phyloP scores from a whole-genome alignment of 352 stramenopile species.

The Elongisporangium anandrum region DNA sequence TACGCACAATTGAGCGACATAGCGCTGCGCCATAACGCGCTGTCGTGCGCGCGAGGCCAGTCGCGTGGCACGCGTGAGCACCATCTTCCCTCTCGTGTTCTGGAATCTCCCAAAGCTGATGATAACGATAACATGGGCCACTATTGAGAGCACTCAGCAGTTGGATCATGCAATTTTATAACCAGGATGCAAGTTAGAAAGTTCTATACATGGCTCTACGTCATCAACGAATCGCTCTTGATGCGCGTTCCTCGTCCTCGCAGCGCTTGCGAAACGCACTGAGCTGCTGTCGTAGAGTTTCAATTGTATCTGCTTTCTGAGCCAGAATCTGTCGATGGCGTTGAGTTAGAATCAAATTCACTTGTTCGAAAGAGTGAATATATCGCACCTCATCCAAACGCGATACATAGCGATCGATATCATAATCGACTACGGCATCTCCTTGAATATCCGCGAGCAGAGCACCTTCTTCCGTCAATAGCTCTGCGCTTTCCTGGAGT shows the following conservation, averaged over 20 bases:
- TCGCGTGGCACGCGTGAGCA: neutral
- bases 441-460: conserved; percentile 84
- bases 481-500: conserved; percentile 92
- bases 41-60: neutral
- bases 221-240: conserved; percentile 29
- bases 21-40: neutral
- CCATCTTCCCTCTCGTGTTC: neutral
- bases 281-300: conserved; percentile 78
- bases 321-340: conserved; percentile 76
- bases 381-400: conserved; percentile 79
- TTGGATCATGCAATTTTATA: too few species aligned
- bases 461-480: conserved; percentile 95
- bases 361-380: neutral
- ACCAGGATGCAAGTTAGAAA: neutral
- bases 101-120: neutral
- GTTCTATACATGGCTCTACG: neutral
- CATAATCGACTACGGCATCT: conserved; percentile 88
- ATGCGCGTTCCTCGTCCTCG: conserved; percentile 78
- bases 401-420: conserved; percentile 93
- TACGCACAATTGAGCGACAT: neutral
- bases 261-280: conserved; percentile 73
- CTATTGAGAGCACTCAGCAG: neutral
- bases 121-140: neutral
- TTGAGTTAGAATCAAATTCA: neutral
- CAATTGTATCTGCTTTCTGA: conserved; percentile 90